Evolutionary conservation across 1,284 basidiomycete species (phyloP).

Genomic region (Ganoderma sp.): DNA sequence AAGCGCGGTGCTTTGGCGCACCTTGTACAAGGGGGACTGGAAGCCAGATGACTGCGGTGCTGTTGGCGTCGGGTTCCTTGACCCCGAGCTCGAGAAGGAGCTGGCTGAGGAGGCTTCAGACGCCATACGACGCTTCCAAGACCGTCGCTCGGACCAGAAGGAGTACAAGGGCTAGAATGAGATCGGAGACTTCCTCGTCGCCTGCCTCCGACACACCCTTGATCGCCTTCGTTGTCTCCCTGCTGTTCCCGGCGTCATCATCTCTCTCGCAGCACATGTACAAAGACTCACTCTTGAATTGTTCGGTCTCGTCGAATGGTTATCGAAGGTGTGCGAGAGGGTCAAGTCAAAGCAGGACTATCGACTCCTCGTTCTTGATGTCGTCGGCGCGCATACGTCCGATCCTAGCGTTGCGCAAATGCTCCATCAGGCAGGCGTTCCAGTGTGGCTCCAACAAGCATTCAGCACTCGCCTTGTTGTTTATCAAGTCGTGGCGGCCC

Average conservation of each 20-base stretch:
- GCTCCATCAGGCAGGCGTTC: conserved; percentile 6
- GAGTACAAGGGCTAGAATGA: not conserved
- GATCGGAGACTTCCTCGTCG: not conserved
- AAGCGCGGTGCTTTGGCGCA: not conserved
- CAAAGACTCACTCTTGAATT: not conserved
- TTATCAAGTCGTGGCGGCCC: not conserved
- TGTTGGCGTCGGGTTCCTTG: conserved; percentile 4
- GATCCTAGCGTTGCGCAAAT: not conserved
- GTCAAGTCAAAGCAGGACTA: not conserved
- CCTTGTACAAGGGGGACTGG: not conserved
- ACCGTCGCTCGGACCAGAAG: not conserved
- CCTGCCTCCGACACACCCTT: not conserved
- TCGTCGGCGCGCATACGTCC: conserved; percentile 1
- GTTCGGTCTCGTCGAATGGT: not conserved
- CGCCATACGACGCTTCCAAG: not conserved
- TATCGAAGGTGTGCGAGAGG: not conserved
- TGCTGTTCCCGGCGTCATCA: not conserved
- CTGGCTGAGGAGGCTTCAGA: not conserved
- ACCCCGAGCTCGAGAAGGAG: not conserved
- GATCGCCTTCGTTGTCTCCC: conserved; percentile 7
- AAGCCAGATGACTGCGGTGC: not conserved
- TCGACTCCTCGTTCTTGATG: not conserved
- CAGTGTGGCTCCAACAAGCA: conserved; percentile 1
- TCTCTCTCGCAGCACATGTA: conserved; percentile 9
- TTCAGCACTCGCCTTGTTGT: not conserved